Base-by-base conservation (phyloP, 2,329 filamentous ascomycete genomes). In the Fusarium camptoceras region DNA sequence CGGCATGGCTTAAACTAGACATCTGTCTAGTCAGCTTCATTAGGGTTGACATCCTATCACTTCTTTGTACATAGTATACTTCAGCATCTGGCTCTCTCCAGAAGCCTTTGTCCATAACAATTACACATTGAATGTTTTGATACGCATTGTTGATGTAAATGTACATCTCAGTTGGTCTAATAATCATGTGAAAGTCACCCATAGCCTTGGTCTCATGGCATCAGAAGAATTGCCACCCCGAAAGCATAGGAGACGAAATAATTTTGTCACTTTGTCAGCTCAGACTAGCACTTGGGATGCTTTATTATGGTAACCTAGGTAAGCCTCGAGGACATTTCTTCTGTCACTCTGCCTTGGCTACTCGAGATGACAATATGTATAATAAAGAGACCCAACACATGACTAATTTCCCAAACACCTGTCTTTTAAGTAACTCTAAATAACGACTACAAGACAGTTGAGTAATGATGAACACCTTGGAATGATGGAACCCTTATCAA, bases 1-100 rank as follows among this genome's bases (percentile, higher is more conserved):
- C 64, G 85, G 85, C 28, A 81, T 78, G 54, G 75, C 83, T 59
- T 83, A 78, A 55, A 61, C n/a, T 83, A 78, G 55, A 61, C 20
- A 28, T 48, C 39, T 39, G 16, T 22, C 34, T 16, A 42, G 31
- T 42, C 20, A 20, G 10, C 24, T 53, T 27, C 16, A 24, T 24
- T 34, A 34, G 25, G 43, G 24, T 62, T 53, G 20, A 28, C 34
- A 47, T 39, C n/a, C 41, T 55, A 55, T 46, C 27, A 54, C 46
- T 72, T 72, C 62, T 59, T 55, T 58, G 66, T 70, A 72, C 34
- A 70, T 72, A 72, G 24, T 62, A 55, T 48, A 34, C 37, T 30
- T 57, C 37, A 50, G 41, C 56, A 57, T 46, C 14, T 62, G 64
- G 59, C 16, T 27, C 43, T 30, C 20, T 27, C 18, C 39, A 57